Conservation (phyloP, 2,329 filamentous ascomycete species). For the Cercospora citrullina region DNA sequence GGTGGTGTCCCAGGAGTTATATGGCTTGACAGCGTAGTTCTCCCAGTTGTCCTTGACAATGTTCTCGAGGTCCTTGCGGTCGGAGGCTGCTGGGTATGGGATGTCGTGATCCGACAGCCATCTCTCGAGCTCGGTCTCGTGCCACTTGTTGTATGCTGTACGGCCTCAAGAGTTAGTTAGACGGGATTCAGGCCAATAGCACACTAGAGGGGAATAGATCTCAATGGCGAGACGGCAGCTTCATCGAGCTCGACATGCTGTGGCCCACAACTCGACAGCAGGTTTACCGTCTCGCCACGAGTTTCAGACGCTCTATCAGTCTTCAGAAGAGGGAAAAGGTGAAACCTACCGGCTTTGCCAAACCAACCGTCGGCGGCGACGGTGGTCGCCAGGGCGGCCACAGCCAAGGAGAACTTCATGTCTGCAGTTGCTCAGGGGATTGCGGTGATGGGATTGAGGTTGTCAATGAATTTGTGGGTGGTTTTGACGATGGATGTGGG, state of each 20-base stretch:
- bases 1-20: conserved; percentile 72
- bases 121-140: conserved; percentile 93
- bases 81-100: conserved; percentile 83
- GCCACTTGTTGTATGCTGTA: conserved; percentile 96
- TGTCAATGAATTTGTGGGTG: not conserved
- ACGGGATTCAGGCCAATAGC: conserved; percentile 28
- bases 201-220: conserved; percentile 2
- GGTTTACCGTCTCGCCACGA: not conserved
- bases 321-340: not conserved
- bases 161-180: conserved; percentile 34
- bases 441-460: not conserved
- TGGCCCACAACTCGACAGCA: not conserved
- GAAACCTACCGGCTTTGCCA: conserved; percentile 71
- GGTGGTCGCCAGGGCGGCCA: conserved; percentile 69
- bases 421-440: conserved; percentile 33
- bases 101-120: conserved; percentile 94
- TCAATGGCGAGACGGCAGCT: not conserved
- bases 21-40: conserved; percentile 69
- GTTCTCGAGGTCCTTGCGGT: conserved; percentile 91
- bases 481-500: not conserved
- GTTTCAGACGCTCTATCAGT: not conserved
- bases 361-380: conserved; percentile 80
- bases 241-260: not conserved
- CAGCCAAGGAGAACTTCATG: conserved; percentile 78
- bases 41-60: conserved; percentile 92